Evolutionary conservation across 805 yeast species (phyloP).

Genomic region (Nakazawaea sp.): DNA sequence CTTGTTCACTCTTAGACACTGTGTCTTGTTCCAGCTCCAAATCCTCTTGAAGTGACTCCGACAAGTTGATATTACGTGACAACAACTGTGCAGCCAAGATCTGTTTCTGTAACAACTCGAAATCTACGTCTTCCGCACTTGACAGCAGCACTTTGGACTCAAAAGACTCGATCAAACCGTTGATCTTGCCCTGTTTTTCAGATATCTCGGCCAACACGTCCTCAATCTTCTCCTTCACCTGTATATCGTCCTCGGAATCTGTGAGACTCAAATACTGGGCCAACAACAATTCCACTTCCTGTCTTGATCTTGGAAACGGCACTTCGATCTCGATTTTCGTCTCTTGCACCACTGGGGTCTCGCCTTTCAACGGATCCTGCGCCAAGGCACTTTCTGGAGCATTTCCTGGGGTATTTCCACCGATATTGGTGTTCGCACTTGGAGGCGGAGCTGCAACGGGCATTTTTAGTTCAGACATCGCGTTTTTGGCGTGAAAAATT

Average conservation of each 20-base stretch:
- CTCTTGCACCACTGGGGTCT: conserved; percentile 1
- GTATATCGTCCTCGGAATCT: conserved; percentile 14
- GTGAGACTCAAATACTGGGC: conserved; percentile 21
- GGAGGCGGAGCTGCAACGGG: no score
- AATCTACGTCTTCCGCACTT: conserved; percentile 28
- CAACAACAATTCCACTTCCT: conserved; percentile 20
- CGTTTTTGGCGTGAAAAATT: no score
- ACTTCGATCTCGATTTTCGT: conserved; percentile 14
- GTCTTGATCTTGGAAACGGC: conserved; percentile 19
- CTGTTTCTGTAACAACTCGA: conserved; percentile 47
- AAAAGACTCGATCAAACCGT: conserved; percentile 16
- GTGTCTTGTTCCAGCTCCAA: conserved; percentile 12
- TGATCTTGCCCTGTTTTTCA: conserved; percentile 30
- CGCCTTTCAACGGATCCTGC: neutral
- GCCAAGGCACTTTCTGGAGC: neutral
- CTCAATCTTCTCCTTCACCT: conserved; percentile 39
- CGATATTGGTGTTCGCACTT: no score
- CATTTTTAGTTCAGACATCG: no score
- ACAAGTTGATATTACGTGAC: conserved; percentile 60
- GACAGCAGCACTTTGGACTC: conserved; percentile 11
- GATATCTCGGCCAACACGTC: conserved; percentile 32
- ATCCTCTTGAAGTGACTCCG: conserved; percentile 38
- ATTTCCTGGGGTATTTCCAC: no score
- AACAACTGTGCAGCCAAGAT: conserved; percentile 56
- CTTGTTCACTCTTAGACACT: neutral